Conservation (phyloP, 192 early-diverging fungal genomes). For the Chytriomyces hyalinus region DNA sequence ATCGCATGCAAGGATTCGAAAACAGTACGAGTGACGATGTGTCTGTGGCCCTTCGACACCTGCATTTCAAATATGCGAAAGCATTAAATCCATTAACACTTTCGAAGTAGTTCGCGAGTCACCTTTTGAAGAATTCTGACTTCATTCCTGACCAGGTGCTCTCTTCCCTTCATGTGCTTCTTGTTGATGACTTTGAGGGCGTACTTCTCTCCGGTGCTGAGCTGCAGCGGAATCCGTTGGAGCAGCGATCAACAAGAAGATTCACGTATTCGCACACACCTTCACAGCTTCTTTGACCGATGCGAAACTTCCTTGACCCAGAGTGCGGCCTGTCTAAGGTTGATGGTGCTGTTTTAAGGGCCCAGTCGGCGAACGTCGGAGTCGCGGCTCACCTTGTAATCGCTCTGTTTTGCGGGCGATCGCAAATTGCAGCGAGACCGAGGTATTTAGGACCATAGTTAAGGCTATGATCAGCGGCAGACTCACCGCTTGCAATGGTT, state of each 20-base stretch:
- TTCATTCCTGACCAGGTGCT: slow-evolving; percentile 88
- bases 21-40: slow-evolving; percentile 73
- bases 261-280: slow-evolving; percentile 19
- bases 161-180: slow-evolving; percentile 76
- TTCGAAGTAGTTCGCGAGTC: too few species aligned
- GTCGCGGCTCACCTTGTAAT: slow-evolving; percentile 15
- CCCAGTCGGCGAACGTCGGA: not conserved
- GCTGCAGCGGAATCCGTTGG: slow-evolving; percentile 12
- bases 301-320: slow-evolving; percentile 57
- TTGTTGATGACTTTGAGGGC: slow-evolving; percentile 95
- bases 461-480: not conserved
- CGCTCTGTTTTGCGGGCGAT: not conserved
- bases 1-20: too few species aligned
- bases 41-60: slow-evolving; percentile 78
- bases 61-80: too few species aligned
- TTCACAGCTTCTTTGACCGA: slow-evolving; percentile 57
- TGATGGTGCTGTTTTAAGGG: not conserved
- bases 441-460: not conserved
- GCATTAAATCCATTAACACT: too few species aligned
- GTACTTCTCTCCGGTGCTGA: slow-evolving; percentile 74
- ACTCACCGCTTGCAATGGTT: not conserved
- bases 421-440: too few species aligned
- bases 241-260: not conserved
- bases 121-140: slow-evolving; percentile 79
- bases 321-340: slow-evolving; percentile 50